Evolutionary conservation across 2,329 filamentous ascomycete genomes (phyloP), one percentile per base, ranked within the genome.

Genomic region (Fusarium tuaranense): DNA sequence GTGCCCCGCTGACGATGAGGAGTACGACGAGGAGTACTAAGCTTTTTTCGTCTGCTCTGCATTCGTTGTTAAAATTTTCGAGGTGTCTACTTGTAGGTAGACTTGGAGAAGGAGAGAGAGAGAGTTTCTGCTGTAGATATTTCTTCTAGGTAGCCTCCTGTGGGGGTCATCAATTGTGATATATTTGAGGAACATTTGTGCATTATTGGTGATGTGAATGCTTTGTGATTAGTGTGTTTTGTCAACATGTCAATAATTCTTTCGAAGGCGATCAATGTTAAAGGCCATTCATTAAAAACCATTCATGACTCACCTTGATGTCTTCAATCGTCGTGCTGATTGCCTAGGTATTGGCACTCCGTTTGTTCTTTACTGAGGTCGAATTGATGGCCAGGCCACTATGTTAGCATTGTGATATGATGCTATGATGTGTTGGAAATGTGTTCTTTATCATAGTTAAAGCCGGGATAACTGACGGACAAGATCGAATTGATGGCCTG

Each of bases 141-240:
- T 75, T 77, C 58, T 73, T 74, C 62, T 75, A 67, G 67, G 73
- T 79, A 75, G 76, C 77, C 76, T 75, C 74, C 76, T 79, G 74
- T 77, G 76, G 76, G 66, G 77, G 73, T 68, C 58, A 72, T 71
- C 71, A 77, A 77, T 70, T 79, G 77, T 77, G 67, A 78, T 63
- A 78, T 78, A 75, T 71, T 78, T 76, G 77, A 78, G 70, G 67
- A 78, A 71, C 4, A 18, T 16, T 18, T 41, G 22, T 72, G 14
- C 2, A 27, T 18, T 63, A 22, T 44, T 2, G 22, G 27, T 51
- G 0, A 12, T 38, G 48, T 62, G 57, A 66, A 55, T 32, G 41
- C 3, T n/a, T 6, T 41, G 22, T 9, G 44, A 32, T 53, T 41
- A 27, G 5, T 12, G 1, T 30, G 7, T 27, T 22, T 2, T 27